A percentile compares a stretch with the other conserved stretches of the same genome.
These are phyloP conservation scores for Monilinia fructicola DNA, from an alignment of 2,329 filamentous ascomycete species.

Conservation along the genomic window DNA sequence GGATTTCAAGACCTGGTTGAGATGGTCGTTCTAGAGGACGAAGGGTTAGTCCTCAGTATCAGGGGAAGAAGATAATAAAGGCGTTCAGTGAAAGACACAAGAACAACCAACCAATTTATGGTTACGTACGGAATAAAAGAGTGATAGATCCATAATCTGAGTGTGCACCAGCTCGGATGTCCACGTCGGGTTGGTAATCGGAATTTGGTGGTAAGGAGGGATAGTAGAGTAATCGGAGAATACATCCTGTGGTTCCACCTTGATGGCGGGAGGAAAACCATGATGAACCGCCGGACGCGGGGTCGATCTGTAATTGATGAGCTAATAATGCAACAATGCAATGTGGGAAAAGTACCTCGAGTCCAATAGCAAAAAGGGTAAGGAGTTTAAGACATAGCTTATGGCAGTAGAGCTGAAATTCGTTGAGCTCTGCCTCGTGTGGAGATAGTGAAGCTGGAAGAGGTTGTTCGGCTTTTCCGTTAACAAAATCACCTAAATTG, in stretches of 20 bases:
- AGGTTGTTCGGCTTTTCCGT: conserved; percentile 70
- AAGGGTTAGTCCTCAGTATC: background rate
- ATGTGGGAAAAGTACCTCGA: conserved; percentile 52
- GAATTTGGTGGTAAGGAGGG: conserved; percentile 50
- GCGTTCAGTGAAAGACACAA: background rate
- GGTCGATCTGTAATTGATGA: conserved; percentile 32
- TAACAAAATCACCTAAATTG: conserved; percentile 79
- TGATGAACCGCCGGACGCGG: conserved; percentile 30
- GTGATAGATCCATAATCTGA: conserved; percentile 74
- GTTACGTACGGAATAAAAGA: conserved; percentile 64
- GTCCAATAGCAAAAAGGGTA: conserved; percentile 72
- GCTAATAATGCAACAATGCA: background rate
- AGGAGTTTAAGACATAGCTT: conserved; percentile 71
- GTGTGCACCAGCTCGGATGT: conserved; percentile 87
- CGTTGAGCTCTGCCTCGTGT: conserved; percentile 59
- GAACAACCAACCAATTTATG: no score
- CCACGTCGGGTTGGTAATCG: conserved; percentile 51
- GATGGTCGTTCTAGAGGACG: conserved; percentile 59
- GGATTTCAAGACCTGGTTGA: conserved; percentile 84
- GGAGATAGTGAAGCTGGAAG: conserved; percentile 64
- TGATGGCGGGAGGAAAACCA: conserved; percentile 62
- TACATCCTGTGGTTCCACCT: conserved; percentile 52
- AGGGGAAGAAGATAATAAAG: background rate
- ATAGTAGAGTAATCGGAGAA: conserved; percentile 67
- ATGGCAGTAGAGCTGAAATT: conserved; percentile 71